Conservation (phyloP, 257 asterid species). For the Agastache rugosa region DNA sequence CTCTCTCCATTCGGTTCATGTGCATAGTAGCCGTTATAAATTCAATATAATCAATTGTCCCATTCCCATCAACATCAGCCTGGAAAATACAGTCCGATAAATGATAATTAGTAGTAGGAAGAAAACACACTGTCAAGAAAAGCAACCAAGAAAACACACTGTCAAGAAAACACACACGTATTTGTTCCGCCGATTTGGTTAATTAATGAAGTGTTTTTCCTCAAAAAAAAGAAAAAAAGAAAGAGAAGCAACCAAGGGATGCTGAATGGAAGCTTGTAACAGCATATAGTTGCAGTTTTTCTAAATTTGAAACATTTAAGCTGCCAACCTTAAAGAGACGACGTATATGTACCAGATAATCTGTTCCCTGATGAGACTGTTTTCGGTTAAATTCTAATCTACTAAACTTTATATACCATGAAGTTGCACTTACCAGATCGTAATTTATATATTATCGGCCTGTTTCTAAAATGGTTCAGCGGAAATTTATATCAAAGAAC, state of each 20-base stretch:
- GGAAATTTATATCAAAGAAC: not conserved
- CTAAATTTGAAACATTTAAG: not conserved
- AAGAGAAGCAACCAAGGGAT: not conserved
- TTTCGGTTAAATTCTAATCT: not conserved
- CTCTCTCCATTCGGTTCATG: constrained; percentile 91
- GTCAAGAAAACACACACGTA: too few species aligned
- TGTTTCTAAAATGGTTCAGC: not conserved
- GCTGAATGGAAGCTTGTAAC: not conserved
- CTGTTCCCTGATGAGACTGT: not conserved
- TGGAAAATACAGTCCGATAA: constrained; percentile 36
- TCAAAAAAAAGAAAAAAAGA: too few species aligned
- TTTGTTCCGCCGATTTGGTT: too few species aligned
- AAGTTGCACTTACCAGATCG: not conserved
- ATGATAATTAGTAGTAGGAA: not conserved
- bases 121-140: not conserved
- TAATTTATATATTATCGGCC: not conserved
- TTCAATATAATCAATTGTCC: constrained; percentile 85
- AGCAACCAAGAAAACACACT: too few species aligned
- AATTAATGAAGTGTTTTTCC: too few species aligned
- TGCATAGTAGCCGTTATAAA: constrained; percentile 95
- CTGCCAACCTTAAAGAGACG: too few species aligned
- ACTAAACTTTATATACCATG: not conserved
- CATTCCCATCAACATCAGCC: constrained; percentile 96
- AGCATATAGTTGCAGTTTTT: too few species aligned
- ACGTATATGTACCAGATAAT: not conserved